Percentiles rank a stretch among this genome's conserved stretches.
Conservation (phyloP, 164 flowering plant species). For the Stephania japonica region DNA sequence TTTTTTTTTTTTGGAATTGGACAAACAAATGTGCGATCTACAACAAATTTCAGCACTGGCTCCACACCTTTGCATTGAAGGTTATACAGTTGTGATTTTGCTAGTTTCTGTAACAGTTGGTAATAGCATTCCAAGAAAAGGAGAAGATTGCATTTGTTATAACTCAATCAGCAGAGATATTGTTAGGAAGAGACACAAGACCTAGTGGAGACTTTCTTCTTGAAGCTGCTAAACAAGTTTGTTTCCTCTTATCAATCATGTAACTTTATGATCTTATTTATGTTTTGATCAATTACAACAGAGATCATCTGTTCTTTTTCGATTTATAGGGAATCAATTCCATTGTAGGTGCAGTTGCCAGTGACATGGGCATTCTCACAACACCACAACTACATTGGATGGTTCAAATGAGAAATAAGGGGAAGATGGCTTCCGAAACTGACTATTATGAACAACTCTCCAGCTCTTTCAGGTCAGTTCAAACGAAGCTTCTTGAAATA, state of each 20-base stretch:
- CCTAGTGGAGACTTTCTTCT: slow-evolving; percentile 86
- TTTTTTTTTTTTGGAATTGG: too few species aligned
- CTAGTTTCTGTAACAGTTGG: slow-evolving; percentile 39
- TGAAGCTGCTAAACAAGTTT: slow-evolving; percentile 81
- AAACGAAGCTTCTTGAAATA: background rate
- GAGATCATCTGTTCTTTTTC: slow-evolving; percentile 6
- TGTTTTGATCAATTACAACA: background rate
- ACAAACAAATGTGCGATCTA: too few species aligned
- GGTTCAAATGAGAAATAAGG: slow-evolving; percentile 75
- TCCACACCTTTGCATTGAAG: background rate
- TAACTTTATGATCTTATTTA: background rate
- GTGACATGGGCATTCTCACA: slow-evolving; percentile 77
- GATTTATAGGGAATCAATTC: slow-evolving; percentile 63
- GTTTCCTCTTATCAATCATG: background rate
- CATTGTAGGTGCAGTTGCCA: slow-evolving; percentile 47
- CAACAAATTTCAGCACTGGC: too few species aligned
- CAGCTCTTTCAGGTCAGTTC: slow-evolving; percentile 59
- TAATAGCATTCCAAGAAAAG: slow-evolving; percentile 54
- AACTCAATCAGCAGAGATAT: slow-evolving; percentile 37
- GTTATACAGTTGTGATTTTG: background rate
- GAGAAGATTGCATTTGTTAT: slow-evolving; percentile 54
- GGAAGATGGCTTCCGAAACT: slow-evolving; percentile 48
- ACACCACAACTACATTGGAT: slow-evolving; percentile 99
- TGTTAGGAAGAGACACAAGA: slow-evolving; percentile 91
- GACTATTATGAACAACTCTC: slow-evolving; percentile 68